Conservation (phyloP, 1,139 yeast genomes). For the Oligophagozyma castellii region DNA sequence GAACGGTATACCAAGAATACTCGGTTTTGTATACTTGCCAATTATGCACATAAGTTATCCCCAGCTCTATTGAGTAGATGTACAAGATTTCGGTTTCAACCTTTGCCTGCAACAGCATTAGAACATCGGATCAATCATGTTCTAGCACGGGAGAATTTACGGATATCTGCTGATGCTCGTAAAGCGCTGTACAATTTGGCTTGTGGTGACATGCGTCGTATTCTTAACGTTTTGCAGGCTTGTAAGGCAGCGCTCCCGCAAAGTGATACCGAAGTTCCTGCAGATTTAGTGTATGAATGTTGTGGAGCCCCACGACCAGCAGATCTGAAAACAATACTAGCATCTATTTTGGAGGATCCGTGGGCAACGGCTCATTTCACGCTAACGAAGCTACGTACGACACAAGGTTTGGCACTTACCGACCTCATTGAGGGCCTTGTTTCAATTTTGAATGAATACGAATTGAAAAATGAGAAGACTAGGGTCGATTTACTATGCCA, state of each 20-base stretch:
- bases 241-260: constrained; percentile 64
- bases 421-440: constrained; percentile 72
- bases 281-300: constrained; percentile 77
- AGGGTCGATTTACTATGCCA: constrained; percentile 53
- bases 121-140: constrained; percentile 54
- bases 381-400: constrained; percentile 44
- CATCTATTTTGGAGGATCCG: constrained; percentile 70
- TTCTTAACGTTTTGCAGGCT: constrained; percentile 86
- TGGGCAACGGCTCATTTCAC: constrained; percentile 72
- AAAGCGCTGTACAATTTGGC: constrained; percentile 55
- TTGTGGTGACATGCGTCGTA: constrained; percentile 93
- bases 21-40: constrained; percentile 90
- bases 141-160: constrained; percentile 49
- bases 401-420: constrained; percentile 78
- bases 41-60: constrained; percentile 87
- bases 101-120: constrained; percentile 57
- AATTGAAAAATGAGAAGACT: constrained; percentile 42
- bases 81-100: constrained; percentile 87
- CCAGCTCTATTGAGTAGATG: constrained; percentile 93
- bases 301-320: constrained; percentile 91
- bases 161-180: constrained; percentile 45
- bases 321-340: constrained; percentile 63
- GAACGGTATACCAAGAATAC: constrained; percentile 93
- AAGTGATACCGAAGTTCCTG: constrained; percentile 38
- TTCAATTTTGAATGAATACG: constrained; percentile 50